phyloP scores from a whole-genome alignment of 2,329 filamentous ascomycete species.

The Dryadomyces quercus-mongolicae region DNA sequence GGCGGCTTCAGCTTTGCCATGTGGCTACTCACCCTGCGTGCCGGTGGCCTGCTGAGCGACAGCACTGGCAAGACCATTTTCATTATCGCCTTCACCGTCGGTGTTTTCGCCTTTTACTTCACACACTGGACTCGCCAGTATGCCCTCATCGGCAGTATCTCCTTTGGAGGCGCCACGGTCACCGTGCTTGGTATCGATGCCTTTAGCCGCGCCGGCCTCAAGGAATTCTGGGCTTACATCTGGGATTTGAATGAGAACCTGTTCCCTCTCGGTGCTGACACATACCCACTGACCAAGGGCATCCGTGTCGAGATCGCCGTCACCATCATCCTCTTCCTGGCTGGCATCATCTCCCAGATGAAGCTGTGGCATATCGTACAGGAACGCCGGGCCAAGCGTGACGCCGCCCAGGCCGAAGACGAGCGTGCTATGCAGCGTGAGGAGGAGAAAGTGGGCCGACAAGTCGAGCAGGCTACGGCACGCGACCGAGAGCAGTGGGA shows the following conservation, averaged over 20 bases:
- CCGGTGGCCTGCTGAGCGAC: constrained; percentile 59
- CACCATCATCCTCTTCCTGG: constrained; percentile 59
- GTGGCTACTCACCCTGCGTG: constrained; percentile 75
- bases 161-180: constrained; percentile 71
- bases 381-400: constrained; percentile 42
- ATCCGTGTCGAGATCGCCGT: constrained; percentile 76
- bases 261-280: constrained; percentile 64
- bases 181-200: constrained; percentile 80
- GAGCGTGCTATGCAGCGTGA: constrained; percentile 45
- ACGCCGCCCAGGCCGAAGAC: constrained; percentile 34
- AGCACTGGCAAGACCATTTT: constrained; percentile 57
- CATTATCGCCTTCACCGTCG: constrained; percentile 59
- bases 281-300: constrained; percentile 76
- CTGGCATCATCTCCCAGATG: constrained; percentile 74
- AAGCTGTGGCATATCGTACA: constrained; percentile 76
- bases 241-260: constrained; percentile 71
- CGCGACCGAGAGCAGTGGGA: constrained; percentile 64
- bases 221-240: constrained; percentile 92
- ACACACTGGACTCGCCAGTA: constrained; percentile 68
- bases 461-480: constrained; percentile 49
- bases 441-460: constrained; percentile 59
- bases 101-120: constrained; percentile 63
- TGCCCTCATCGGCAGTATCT: constrained; percentile 61
- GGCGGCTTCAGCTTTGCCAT: constrained; percentile 78
- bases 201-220: constrained; percentile 77